Evolutionary conservation across 176 grass and related monocot species (phyloP), one percentile per base, ranked within the genome.

Genomic region (Poa annua): DNA sequence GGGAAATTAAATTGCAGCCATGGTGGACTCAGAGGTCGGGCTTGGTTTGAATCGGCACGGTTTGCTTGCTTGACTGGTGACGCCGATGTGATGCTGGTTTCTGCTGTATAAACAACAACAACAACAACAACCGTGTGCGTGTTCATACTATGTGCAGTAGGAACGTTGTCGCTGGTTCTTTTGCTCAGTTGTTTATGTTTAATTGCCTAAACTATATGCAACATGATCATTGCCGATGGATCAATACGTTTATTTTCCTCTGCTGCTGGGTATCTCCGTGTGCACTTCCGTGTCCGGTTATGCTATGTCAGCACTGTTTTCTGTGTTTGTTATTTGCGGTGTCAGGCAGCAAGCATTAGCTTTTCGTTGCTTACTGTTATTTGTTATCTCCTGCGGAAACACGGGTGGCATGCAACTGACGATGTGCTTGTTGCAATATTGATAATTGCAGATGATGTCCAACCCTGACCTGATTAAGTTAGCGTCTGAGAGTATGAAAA

Each of bases 401-500:
- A 34, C 60, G 71, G 7, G 19, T 57, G 22, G 0, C 35, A 59
- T 16, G 10, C 6, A 14, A 66, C n/a, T 84, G 38, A 78, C 49
- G 1, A 4, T 51, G 21, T 15, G 3, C 48, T 79, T 80, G 59
- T 76, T 71, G 48, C 55, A 51, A 71, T 57, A 68, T 60, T 39
- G 66, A 48, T 78, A 32, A 17, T 16, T 93, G 80, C 89, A 99
- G 96, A 53, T 99, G 81, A 96, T 99, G 93, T 88, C 93, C 47
- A 99, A 99, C 44, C 96, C 96, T 17, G 88, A 96, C 55, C 83
- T 99, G 21, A 5, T 99, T 63, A 99, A 50, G 59, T 49, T 99
- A 44, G 96, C 96, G 9, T 92, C 96, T 4, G 96, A 96, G 81
- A 92, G 89, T 71, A 99, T 99, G 93, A 99, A 94, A 76, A 94